Evolutionary conservation across 2,329 filamentous ascomycete genomes (phyloP), one percentile per base, ranked within the genome.

Genomic region (Fusarium circinatum): DNA sequence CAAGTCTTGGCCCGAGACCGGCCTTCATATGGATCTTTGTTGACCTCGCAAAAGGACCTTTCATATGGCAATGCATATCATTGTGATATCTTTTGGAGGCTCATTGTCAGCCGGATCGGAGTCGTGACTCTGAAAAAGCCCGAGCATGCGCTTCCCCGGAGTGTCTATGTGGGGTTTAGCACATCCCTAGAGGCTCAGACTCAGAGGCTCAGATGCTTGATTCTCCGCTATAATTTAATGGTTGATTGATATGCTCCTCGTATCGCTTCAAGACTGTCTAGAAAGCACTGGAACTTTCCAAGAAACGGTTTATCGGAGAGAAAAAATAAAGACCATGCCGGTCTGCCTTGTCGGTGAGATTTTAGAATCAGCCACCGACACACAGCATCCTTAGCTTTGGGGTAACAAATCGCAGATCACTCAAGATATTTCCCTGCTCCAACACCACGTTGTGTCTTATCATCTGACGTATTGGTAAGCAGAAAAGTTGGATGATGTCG

Each of bases 271-370:
- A 48, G 30, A n/a, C 28, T 49, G 22, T 57, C 39, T 20, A 30
- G 75, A 76, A 78, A 41, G 34, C 55, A 38, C 75, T 74, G 75
- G 75, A 77, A 77, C 55, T 47, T 77, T 78, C 75, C 51, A 75
- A 59, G 44, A 34, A 34, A 26, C 36, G 39, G 47, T 59, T 26
- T 34, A 22, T 54, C 47, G 65, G 65, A 60, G 48, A 34, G 51
- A 51, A 63, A 44, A 17, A 60, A 65, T 41, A 68, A 60, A 70
- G 38, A 41, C 47, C 28, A 47, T 65, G 48, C 38, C 49, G 28
- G 28, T 26, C 24, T 36, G 42, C n/a, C 38, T 45, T 48, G 56
- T 65, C 41, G 65, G 72, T 73, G 63, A 75, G 68, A 73, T 59
- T 75, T 75, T 75, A 75, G 69, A 45, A 38, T 42, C 49, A 74